These are phyloP conservation scores for Stagonosporopsis vannaccii DNA, from an alignment of 2,329 filamentous ascomycete genomes.

Conservation along the genomic window DNA sequence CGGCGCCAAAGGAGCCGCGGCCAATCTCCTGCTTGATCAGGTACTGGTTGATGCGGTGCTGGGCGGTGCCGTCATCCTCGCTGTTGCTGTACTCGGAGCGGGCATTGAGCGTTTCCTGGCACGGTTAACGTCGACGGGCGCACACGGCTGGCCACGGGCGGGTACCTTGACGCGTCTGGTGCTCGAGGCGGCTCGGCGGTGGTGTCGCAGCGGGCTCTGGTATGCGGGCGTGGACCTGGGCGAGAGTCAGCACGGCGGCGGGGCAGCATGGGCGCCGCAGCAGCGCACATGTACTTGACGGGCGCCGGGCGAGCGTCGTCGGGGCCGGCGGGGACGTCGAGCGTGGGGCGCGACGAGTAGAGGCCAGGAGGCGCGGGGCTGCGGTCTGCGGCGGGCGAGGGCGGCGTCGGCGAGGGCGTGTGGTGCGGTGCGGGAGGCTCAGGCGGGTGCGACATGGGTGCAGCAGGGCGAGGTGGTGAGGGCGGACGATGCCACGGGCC, in stretches of 20 bases:
- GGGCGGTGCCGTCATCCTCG: constrained; percentile 78
- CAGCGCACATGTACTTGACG: constrained; percentile 59
- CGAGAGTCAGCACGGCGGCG: constrained; percentile 32
- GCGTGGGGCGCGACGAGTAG: constrained; percentile 56
- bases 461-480: constrained; percentile 9
- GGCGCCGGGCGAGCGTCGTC: constrained; percentile 52
- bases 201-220: constrained; percentile 70
- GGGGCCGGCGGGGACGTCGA: constrained; percentile 54
- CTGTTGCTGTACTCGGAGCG: constrained; percentile 86
- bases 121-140: neutral
- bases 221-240: constrained; percentile 64
- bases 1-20: constrained; percentile 92
- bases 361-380: constrained; percentile 25
- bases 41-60: constrained; percentile 95
- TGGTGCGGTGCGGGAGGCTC: constrained; percentile 2
- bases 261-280: constrained; percentile 28
- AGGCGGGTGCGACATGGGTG: constrained; percentile 12
- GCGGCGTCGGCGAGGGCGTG: neutral
- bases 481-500: neutral
- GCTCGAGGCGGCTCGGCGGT: constrained; percentile 66
- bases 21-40: constrained; percentile 94
- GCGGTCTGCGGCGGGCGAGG: constrained; percentile 1
- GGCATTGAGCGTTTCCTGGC: constrained; percentile 88
- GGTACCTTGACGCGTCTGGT: constrained; percentile 68
- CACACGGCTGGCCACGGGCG: too few relatives aligned